These are phyloP conservation scores for Uronychia setigera DNA, from an alignment of 73 alveolate genomes.

Conservation along the genomic window DNA sequence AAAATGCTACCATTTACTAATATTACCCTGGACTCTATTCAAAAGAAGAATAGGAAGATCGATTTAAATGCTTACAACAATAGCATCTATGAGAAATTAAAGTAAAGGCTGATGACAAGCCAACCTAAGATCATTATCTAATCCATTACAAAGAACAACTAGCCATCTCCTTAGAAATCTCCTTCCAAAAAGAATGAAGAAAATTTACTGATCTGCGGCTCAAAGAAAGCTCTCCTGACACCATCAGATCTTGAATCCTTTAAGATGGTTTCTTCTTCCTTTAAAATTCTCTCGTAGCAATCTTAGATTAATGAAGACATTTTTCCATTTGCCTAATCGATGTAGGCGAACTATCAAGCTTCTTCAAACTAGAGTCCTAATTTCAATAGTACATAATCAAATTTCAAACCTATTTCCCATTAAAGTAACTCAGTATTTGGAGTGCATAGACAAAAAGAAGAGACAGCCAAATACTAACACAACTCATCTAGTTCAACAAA, in stretches of 20 bases:
- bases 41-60: background rate
- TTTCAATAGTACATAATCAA: no score
- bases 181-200: background rate
- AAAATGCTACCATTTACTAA: background rate
- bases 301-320: no score
- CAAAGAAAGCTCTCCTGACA: background rate
- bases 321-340: no score
- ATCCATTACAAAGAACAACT: background rate
- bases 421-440: background rate
- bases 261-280: background rate
- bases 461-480: background rate
- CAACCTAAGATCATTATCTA: background rate
- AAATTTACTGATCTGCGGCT: background rate
- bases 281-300: no score
- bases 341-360: no score
- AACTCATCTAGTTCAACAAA: background rate
- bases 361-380: no score
- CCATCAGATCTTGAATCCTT: background rate
- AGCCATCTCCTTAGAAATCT: background rate
- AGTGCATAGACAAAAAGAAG: no score
- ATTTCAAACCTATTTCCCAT: background rate
- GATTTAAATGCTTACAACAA: background rate
- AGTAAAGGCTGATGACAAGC: background rate
- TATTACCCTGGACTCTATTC: background rate
- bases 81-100: background rate